Percentiles rank a stretch among this genome's conserved stretches.
phyloP scores from a whole-genome alignment of 352 stramenopile genomes.

The Proteromonas lacertae region DNA sequence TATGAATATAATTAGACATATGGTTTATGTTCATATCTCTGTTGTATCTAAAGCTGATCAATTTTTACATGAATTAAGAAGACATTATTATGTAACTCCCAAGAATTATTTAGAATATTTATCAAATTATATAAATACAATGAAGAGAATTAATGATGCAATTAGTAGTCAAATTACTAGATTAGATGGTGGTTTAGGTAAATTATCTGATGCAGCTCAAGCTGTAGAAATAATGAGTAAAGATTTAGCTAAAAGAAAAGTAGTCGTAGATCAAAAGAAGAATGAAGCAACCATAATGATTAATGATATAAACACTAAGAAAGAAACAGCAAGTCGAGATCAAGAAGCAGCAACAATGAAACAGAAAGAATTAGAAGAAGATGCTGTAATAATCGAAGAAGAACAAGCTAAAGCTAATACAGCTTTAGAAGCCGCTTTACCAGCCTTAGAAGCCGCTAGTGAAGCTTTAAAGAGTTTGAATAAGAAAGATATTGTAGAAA shows the following conservation, averaged over 20 bases:
- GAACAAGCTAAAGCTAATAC: constrained; percentile 41
- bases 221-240: constrained; percentile 56
- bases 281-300: constrained; percentile 38
- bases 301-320: constrained; percentile 44
- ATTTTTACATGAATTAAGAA: constrained; percentile 32
- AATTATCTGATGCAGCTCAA: constrained; percentile 32
- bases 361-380: constrained; percentile 33
- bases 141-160: constrained; percentile 32
- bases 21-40: constrained; percentile 25
- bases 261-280: constrained; percentile 34
- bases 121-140: constrained; percentile 26
- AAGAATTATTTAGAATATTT: constrained; percentile 44
- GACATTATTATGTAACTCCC: constrained; percentile 44
- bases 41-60: constrained; percentile 48
- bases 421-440: constrained; percentile 41
- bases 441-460: constrained; percentile 41
- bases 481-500: constrained; percentile 44
- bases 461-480: constrained; percentile 38
- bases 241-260: constrained; percentile 30
- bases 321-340: constrained; percentile 46
- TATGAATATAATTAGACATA: constrained; percentile 22
- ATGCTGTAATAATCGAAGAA: constrained; percentile 26
- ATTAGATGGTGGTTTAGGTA: constrained; percentile 41
- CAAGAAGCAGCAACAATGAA: constrained; percentile 40
- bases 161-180: constrained; percentile 30